A percentile compares a stretch with the other conserved stretches of the same genome.
Conservation (phyloP, 1,284 basidiomycete genomes). For the Ceratobasidium sp. region DNA sequence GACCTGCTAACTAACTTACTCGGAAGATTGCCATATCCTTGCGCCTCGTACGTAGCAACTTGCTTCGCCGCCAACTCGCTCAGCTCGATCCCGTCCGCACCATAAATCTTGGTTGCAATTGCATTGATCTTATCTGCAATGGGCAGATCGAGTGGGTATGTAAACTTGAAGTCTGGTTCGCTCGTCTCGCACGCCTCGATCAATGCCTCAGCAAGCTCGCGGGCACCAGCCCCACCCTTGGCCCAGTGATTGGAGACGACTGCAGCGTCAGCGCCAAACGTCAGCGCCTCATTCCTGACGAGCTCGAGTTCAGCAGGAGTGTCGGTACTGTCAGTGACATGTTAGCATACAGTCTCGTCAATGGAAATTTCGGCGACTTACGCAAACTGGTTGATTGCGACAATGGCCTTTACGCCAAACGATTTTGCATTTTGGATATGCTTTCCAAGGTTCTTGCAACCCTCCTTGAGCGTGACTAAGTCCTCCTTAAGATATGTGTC, state of each 20-base stretch:
- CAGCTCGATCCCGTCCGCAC: slow-evolving; percentile 88
- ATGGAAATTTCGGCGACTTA: slow-evolving; percentile 61
- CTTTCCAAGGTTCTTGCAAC: slow-evolving; percentile 92
- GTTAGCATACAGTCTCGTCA: slow-evolving; percentile 16
- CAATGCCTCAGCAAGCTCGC: slow-evolving; percentile 88
- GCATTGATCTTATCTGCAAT: slow-evolving; percentile 90
- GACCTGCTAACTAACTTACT: slow-evolving; percentile 67
- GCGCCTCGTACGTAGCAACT: slow-evolving; percentile 90
- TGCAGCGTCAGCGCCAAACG: slow-evolving; percentile 93
- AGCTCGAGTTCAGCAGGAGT: slow-evolving; percentile 91
- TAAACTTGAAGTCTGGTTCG: slow-evolving; percentile 86
- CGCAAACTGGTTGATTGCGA: slow-evolving; percentile 96
- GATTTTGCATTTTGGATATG: slow-evolving; percentile 97
- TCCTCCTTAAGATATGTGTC: slow-evolving; percentile 97
- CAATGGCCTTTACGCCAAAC: slow-evolving; percentile 96
- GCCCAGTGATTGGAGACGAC: slow-evolving; percentile 98
- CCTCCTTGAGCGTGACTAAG: slow-evolving; percentile 89
- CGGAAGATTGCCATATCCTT: slow-evolving; percentile 85
- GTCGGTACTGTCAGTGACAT: slow-evolving; percentile 74
- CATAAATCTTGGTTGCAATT: slow-evolving; percentile 91
- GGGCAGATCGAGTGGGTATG: slow-evolving; percentile 86
- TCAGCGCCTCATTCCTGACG: slow-evolving; percentile 82
- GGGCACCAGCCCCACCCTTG: slow-evolving; percentile 88
- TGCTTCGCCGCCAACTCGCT: slow-evolving; percentile 87
- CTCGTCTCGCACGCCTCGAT: slow-evolving; percentile 83